These are phyloP conservation scores for Ophiostoma fasciatum DNA, from an alignment of 2,329 filamentous ascomycete genomes.

Conservation along the genomic window DNA sequence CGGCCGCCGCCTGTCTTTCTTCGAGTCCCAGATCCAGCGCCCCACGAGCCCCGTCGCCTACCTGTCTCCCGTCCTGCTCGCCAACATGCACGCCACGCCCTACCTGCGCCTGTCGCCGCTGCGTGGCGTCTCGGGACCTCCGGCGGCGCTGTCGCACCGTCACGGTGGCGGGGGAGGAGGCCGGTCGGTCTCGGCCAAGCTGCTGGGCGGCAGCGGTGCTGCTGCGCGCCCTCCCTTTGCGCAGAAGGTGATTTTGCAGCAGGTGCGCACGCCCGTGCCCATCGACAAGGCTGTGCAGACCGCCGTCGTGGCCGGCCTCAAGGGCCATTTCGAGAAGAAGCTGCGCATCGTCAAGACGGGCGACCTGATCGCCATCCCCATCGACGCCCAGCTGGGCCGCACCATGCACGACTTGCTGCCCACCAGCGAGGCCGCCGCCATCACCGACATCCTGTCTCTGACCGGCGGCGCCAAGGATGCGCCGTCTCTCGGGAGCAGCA, in stretches of 20 bases:
- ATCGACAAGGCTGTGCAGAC: constrained; percentile 76
- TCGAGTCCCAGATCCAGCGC: constrained; percentile 52
- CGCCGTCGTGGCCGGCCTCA: constrained; percentile 72
- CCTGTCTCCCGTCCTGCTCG: constrained; percentile 71
- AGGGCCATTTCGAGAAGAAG: constrained; percentile 74
- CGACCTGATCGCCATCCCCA: constrained; percentile 75
- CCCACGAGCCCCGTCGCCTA: constrained; percentile 49
- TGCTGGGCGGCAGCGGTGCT: constrained; percentile 36
- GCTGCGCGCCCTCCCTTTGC: constrained; percentile 45
- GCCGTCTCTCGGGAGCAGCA: neutral
- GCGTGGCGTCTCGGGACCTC: neutral
- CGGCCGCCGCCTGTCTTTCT: constrained; percentile 42
- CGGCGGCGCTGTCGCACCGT: constrained; percentile 15
- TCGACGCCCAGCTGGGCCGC: constrained; percentile 73
- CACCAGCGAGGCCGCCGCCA: constrained; percentile 42
- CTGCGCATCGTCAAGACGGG: constrained; percentile 71
- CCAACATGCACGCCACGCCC: constrained; percentile 66
- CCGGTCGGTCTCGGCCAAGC: constrained; percentile 37
- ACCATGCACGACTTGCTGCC: constrained; percentile 60
- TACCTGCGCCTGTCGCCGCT: constrained; percentile 68
- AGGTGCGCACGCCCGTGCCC: constrained; percentile 77
- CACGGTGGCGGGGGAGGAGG: too few species aligned
- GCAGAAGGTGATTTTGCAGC: constrained; percentile 71
- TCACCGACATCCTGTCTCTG: constrained; percentile 54
- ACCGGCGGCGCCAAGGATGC: constrained; percentile 22